Conservation (phyloP, 495 filamentous ascomycete species). For the Pseudoneurospora amorphoporcata region DNA sequence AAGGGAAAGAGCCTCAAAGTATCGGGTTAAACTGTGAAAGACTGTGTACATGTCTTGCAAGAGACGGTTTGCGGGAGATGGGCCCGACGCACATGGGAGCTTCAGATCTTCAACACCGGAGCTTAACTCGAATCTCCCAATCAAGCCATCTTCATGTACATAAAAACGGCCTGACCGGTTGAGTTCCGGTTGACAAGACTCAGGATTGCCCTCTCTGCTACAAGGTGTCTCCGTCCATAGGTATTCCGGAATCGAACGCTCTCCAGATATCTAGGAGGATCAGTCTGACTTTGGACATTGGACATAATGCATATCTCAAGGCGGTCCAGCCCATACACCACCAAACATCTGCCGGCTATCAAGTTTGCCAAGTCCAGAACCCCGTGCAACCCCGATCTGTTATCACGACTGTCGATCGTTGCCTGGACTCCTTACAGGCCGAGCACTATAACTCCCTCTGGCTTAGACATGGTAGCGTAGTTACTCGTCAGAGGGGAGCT, state of each 20-base stretch:
- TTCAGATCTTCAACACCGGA: not conserved
- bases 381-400: not conserved
- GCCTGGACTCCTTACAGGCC: not conserved
- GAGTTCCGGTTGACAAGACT: not conserved
- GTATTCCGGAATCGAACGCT: not conserved
- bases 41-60: not conserved
- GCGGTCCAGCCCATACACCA: not conserved
- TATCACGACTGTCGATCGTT: not conserved
- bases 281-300: too few species aligned
- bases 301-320: not conserved
- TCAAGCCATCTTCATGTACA: not conserved
- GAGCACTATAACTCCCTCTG: not conserved
- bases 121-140: not conserved
- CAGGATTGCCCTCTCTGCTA: not conserved
- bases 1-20: not conserved
- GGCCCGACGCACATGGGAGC: not conserved
- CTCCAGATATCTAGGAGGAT: too few species aligned
- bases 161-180: not conserved
- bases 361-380: not conserved
- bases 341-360: not conserved
- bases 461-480: too few species aligned
- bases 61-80: not conserved
- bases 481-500: too few species aligned
- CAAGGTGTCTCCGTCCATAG: not conserved
- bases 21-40: not conserved